phyloP scores from a whole-genome alignment of 2,329 filamentous ascomycete species.

The Arthrobotrys musiformis region DNA sequence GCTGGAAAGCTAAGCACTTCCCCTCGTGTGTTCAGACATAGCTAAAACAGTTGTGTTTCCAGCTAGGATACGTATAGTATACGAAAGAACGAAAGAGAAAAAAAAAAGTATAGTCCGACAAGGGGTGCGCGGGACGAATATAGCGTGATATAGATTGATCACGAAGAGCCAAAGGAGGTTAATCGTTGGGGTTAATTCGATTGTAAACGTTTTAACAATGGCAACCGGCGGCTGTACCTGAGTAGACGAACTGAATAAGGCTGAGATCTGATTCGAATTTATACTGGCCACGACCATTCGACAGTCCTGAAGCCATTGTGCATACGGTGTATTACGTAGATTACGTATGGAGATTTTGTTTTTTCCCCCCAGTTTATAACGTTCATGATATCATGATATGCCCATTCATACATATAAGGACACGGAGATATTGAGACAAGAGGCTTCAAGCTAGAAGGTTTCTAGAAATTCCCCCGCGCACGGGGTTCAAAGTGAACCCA shows the following conservation, averaged over 20 bases:
- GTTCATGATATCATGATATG: too few relatives aligned
- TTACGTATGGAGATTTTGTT: not conserved
- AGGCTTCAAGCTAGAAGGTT: constrained; percentile 1
- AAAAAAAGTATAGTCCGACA: too few relatives aligned
- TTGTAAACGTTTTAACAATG: too few relatives aligned
- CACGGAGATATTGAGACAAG: not conserved
- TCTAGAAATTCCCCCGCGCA: not conserved
- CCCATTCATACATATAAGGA: too few relatives aligned
- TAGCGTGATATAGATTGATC: not conserved
- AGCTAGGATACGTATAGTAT: not conserved
- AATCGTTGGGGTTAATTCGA: not conserved
- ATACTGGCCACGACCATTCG: too few relatives aligned
- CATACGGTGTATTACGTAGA: not conserved
- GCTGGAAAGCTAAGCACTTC: not conserved
- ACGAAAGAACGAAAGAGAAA: too few relatives aligned
- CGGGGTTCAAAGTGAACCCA: not conserved
- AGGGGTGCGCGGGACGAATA: constrained; percentile 17
- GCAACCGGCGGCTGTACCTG: not conserved
- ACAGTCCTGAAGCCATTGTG: not conserved
- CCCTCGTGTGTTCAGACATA: constrained; percentile 43
- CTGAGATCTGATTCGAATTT: too few relatives aligned
- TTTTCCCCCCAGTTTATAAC: too few relatives aligned
- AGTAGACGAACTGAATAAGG: not conserved
- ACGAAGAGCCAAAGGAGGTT: not conserved
- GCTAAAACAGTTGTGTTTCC: constrained; percentile 33